Percentiles rank a stretch among this genome's conserved stretches.
phyloP scores from a whole-genome alignment of 441 rosid species.

The Euphorbia celastroides region DNA sequence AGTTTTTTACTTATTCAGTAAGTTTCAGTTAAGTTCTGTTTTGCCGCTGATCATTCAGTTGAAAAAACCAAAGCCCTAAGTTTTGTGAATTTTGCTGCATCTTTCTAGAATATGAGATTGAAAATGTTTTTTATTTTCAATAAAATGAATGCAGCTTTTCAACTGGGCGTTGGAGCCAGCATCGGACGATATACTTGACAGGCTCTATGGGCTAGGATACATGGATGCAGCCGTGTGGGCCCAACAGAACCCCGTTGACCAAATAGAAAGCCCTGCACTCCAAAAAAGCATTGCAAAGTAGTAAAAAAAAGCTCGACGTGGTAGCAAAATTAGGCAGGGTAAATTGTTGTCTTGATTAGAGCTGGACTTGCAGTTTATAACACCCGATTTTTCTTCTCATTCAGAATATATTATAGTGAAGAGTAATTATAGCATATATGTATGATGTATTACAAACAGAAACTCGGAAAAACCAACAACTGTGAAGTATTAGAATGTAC shows the following conservation, averaged over 20 bases:
- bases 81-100: too few relatives aligned
- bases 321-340: not conserved
- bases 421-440: not conserved
- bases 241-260: conserved; percentile 48
- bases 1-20: too few relatives aligned
- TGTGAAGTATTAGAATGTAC: not conserved
- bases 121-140: conserved; percentile 7
- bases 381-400: not conserved
- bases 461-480: not conserved
- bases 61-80: too few relatives aligned
- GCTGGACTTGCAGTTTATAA: not conserved
- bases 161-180: conserved; percentile 97
- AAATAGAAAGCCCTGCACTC: conserved; percentile 24
- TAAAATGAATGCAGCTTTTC: conserved; percentile 43
- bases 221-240: conserved; percentile 80
- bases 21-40: too few relatives aligned
- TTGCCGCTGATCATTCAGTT: too few relatives aligned
- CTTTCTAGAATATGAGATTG: conserved; percentile 1
- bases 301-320: not conserved
- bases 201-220: conserved; percentile 73
- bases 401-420: not conserved
- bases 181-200: conserved; percentile 59
- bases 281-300: conserved; percentile 19
- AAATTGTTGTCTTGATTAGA: not conserved
- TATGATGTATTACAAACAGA: not conserved